Base-by-base conservation (phyloP, 352 stramenopile genomes). In the Phytophthora pinifolia region DNA sequence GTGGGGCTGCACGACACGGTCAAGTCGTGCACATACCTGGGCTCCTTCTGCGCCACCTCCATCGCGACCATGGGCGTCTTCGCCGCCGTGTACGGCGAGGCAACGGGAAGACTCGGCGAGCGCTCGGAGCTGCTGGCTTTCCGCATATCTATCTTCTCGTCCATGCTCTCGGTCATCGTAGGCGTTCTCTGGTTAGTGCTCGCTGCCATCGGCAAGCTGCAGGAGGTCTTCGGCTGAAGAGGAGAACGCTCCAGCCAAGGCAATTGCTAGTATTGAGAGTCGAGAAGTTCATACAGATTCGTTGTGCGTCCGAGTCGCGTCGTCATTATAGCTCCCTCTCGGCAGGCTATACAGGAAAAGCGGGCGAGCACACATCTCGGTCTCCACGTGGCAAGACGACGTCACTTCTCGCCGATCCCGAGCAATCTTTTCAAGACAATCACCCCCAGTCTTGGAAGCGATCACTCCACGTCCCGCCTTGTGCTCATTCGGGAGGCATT, bases 21-120 rank as follows among this genome's bases (percentile, higher is more conserved):
- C 64, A 84, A 96, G 54, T 92, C 86, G 39, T 62, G 77, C 32
- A 70, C 89, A 54, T 98, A 98, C 69, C 62, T 98, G 25, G 76
- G 79, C 6, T 91, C 85, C 7, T 98, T 98, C 63, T 98, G 89
- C 58, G 30, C 88, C 4, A 92, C 75, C 32, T 92, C 74, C 25
- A 97, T 92, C 54, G 58, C 92, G 27, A 93, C 89, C 6, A 98
- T 98, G 92, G 92, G 89, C 18, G 45, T 78, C 0, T 98, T 97
- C 71, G 86, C 92, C 3, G 76, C 76, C 3, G 62, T 77, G 7
- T 97, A 97, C 60, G 88, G 92, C 34, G 83, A 89, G 53, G 76
- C 72, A 2, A 90, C 83, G 3, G 74, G 76, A 5, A 78, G 78
- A 1, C 60, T 89, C 9, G 78, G 79, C 41, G 76, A 89, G 46